A percentile compares a stretch with the other conserved stretches of the same genome.
phyloP scores from a whole-genome alignment of 139 green algal species.

The Auxenochlorella protothecoides region DNA sequence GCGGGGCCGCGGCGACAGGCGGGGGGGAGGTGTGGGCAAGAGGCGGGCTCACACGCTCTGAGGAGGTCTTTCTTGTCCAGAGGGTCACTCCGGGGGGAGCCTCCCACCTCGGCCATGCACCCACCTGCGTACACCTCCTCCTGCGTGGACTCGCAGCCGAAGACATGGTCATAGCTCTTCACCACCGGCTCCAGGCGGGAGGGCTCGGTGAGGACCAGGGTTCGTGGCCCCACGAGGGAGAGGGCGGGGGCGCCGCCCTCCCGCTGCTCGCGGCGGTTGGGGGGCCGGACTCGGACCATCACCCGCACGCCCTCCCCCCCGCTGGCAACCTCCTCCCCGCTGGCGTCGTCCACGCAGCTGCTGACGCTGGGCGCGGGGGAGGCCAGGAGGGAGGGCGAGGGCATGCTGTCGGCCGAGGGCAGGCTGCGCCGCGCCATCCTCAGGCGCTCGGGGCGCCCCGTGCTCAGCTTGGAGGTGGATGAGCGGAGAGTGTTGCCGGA shows the following conservation, averaged over 20 bases:
- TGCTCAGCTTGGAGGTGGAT: too few species aligned
- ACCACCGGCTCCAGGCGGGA: conserved; percentile 20
- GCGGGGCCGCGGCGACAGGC: too few species aligned
- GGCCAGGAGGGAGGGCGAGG: too few species aligned
- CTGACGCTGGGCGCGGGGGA: too few species aligned
- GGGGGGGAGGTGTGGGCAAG: conserved; percentile 3
- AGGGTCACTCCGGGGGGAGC: too few species aligned
- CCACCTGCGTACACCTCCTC: conserved; percentile 45
- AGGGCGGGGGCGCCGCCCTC: not conserved
- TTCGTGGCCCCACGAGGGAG: conserved; percentile 2
- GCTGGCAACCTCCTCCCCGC: too few species aligned
- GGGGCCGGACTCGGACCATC: conserved; percentile 28
- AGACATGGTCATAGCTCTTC: conserved; percentile 49
- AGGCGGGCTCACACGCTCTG: not conserved
- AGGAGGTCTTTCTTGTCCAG: not conserved
- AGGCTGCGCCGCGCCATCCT: too few species aligned
- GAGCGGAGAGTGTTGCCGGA: too few species aligned
- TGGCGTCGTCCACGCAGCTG: too few species aligned
- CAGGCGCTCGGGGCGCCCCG: too few species aligned
- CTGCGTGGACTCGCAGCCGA: conserved; percentile 35
- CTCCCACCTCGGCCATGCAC: not conserved
- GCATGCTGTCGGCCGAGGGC: too few species aligned
- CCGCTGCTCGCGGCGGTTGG: conserved; percentile 11
- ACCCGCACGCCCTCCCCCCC: conserved; percentile 21
- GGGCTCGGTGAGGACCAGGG: conserved; percentile 23